Percentiles rank a stretch among this genome's conserved stretches.
phyloP scores from a whole-genome alignment of 352 stramenopile genomes.

The Phytophthora ramorum region DNA sequence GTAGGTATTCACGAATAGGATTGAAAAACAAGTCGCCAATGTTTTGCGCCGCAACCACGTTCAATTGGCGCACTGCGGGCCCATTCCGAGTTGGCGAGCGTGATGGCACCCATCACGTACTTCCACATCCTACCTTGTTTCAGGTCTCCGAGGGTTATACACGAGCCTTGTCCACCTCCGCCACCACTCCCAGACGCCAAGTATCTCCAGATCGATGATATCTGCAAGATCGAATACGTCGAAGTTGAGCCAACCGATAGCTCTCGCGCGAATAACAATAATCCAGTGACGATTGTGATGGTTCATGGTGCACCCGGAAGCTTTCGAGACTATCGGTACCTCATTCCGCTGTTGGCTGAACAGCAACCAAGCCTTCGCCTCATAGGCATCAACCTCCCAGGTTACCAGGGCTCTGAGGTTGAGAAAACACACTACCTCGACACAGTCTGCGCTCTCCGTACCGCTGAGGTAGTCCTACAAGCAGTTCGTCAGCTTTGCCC shows the following conservation, averaged over 20 bases:
- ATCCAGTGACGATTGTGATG: slow-evolving; percentile 46
- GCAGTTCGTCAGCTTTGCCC: slow-evolving; percentile 41
- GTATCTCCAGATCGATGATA: slow-evolving; percentile 37
- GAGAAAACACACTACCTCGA: slow-evolving; percentile 40
- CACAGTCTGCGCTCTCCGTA: slow-evolving; percentile 40
- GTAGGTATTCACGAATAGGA: slow-evolving; percentile 4
- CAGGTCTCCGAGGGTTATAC: slow-evolving; percentile 21
- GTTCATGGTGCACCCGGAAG: slow-evolving; percentile 64
- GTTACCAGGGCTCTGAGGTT: slow-evolving; percentile 43
- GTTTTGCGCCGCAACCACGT: background rate
- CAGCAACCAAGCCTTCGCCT: slow-evolving; percentile 32
- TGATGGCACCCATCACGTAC: slow-evolving; percentile 12
- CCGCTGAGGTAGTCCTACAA: slow-evolving; percentile 40
- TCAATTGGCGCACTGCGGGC: background rate
- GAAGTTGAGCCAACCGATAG: slow-evolving; percentile 19
- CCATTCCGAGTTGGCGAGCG: slow-evolving; percentile 4
- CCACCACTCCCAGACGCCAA: slow-evolving; percentile 41
- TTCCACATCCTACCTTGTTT: slow-evolving; percentile 22
- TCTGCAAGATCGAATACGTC: slow-evolving; percentile 53
- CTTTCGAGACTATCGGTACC: slow-evolving; percentile 58
- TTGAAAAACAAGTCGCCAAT: slow-evolving; percentile 2
- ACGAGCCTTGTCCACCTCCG: slow-evolving; percentile 26
- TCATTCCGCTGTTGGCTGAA: slow-evolving; percentile 51
- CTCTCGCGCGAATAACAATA: background rate
- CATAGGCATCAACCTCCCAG: slow-evolving; percentile 48